A percentile compares a stretch with the other conserved stretches of the same genome.
phyloP scores from a whole-genome alignment of 257 asterid genomes.

The Capsicum pubescens region DNA sequence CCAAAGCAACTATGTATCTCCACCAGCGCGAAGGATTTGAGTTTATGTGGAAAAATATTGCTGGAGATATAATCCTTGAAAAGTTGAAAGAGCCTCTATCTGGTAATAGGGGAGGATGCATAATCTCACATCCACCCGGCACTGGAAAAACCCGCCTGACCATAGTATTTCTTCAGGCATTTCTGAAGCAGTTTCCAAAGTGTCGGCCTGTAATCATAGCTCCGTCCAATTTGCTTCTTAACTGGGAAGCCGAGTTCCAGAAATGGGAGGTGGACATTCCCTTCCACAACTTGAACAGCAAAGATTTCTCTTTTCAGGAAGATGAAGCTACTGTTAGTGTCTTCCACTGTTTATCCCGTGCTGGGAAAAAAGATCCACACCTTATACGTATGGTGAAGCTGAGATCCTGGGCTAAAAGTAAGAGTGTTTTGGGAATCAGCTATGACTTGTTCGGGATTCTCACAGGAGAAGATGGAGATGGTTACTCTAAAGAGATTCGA shows the following conservation, averaged over 20 bases:
- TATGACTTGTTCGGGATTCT: conserved; percentile 61
- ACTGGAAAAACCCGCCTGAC: conserved; percentile 78
- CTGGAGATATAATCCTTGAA: conserved; percentile 57
- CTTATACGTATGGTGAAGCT: conserved; percentile 52
- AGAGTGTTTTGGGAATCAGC: conserved; percentile 61
- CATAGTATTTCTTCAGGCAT: conserved; percentile 64
- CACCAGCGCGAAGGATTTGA: conserved; percentile 75
- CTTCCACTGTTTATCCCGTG: conserved; percentile 24
- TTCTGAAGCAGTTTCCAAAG: conserved; percentile 57
- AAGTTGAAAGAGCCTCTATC: conserved; percentile 39
- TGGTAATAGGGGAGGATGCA: conserved; percentile 65
- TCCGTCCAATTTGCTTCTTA: conserved; percentile 70
- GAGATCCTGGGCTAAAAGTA: conserved; percentile 55
- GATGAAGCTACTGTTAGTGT: conserved; percentile 26
- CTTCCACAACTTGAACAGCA: conserved; percentile 66
- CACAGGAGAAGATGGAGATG: conserved; percentile 40
- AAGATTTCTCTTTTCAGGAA: conserved; percentile 45
- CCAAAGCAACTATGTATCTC: conserved; percentile 47
- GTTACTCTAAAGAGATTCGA: conserved; percentile 34
- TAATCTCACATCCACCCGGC: conserved; percentile 87
- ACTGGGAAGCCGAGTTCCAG: conserved; percentile 69
- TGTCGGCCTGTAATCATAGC: conserved; percentile 77
- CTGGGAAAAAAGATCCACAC: conserved; percentile 24
- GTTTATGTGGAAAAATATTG: conserved; percentile 75
- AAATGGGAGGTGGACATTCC: conserved; percentile 56